Evolutionary conservation across 2,329 filamentous ascomycete genomes (phyloP).

Genomic region (Trichoderma atroviride): DNA sequence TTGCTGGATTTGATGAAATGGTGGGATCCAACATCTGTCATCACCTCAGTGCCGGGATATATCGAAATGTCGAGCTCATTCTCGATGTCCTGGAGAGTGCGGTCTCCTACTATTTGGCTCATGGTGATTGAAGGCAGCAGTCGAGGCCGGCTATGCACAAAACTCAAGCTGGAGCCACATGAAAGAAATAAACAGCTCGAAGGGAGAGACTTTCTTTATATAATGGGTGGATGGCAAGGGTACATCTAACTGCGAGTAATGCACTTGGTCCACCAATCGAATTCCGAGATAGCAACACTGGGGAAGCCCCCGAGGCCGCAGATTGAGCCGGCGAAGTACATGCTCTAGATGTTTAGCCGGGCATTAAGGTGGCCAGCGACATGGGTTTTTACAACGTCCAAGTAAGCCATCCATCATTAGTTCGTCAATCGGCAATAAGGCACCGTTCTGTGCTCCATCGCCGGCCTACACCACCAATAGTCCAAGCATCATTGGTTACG

Average conservation of each 20-base stretch:
- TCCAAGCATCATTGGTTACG: background rate
- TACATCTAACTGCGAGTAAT: background rate
- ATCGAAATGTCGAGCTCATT: slow-evolving; percentile 23
- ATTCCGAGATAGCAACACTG: background rate
- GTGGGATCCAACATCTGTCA: slow-evolving; percentile 12
- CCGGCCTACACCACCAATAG: background rate
- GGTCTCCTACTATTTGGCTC: background rate
- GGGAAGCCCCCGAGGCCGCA: background rate
- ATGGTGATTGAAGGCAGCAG: background rate
- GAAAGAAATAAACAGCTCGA: background rate
- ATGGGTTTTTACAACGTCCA: background rate
- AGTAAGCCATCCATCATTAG: background rate
- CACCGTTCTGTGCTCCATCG: slow-evolving; percentile 1
- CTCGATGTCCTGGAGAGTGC: slow-evolving; percentile 13
- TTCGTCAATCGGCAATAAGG: slow-evolving; percentile 1
- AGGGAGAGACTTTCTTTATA: background rate
- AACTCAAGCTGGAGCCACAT: background rate
- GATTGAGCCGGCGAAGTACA: background rate
- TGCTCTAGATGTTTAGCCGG: background rate
- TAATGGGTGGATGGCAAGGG: background rate
- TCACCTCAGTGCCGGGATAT: slow-evolving; percentile 17
- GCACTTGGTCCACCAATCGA: background rate
- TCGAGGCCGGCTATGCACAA: background rate
- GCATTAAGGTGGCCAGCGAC: background rate
- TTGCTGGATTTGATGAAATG: slow-evolving; percentile 19